Evolutionary conservation across 129 eudicot genomes (phyloP).

Genomic region (sunflower (Helianthus annuus)): DNA sequence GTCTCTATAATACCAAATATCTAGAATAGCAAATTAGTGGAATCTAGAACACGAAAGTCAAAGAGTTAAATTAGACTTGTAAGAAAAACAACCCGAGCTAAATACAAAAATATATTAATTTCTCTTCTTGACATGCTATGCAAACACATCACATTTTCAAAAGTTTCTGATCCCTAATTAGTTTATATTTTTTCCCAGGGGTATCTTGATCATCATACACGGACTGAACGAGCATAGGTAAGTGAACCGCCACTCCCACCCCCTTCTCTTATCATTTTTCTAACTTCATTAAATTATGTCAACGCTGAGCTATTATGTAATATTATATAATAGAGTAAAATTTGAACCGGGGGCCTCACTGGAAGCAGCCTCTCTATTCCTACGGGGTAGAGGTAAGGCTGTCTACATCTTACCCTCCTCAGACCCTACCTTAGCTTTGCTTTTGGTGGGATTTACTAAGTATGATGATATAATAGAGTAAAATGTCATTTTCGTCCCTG

Average conservation of each 20-base stretch:
- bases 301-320: no score
- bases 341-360: no score
- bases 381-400: no score
- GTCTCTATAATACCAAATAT: neutral
- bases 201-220: conserved; percentile 78
- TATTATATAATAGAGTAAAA: no score
- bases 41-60: neutral
- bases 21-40: neutral
- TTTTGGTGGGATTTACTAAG: no score
- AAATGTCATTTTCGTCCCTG: no score
- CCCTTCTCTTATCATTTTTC: conserved; percentile 1
- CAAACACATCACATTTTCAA: conserved; percentile 2
- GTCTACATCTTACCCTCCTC: no score
- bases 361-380: no score
- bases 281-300: neutral
- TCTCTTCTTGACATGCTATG: neutral
- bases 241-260: neutral
- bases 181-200: conserved; percentile 53
- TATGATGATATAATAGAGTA: no score
- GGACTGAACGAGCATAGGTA: conserved; percentile 99
- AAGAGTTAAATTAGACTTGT: neutral
- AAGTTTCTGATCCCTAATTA: conserved; percentile 7
- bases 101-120: neutral
- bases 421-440: no score
- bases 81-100: neutral